Percentiles rank a stretch among this genome's conserved stretches.
Conservation (phyloP, 2,329 filamentous ascomycete genomes). For the Hirsutella minnesotensis region DNA sequence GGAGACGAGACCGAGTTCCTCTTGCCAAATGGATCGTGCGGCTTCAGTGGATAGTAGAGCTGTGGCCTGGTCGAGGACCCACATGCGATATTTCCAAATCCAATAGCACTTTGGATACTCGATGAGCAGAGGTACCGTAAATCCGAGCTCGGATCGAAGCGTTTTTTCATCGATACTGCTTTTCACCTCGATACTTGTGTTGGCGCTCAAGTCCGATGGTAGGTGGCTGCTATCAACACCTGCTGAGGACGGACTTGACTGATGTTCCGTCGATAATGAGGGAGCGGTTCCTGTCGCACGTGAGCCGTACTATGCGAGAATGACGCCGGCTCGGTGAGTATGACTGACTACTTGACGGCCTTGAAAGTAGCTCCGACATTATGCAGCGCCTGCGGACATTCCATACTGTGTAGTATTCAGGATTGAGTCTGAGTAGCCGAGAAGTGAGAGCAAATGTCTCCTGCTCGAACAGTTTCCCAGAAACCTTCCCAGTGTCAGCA, state of each 20-base stretch:
- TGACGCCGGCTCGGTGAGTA: constrained; percentile 42
- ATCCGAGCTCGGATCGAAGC: constrained; percentile 66
- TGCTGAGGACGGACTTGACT: constrained; percentile 25
- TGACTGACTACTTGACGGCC: constrained; percentile 35
- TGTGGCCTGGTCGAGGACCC: constrained; percentile 67
- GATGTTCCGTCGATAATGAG: constrained; percentile 41
- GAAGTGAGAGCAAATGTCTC: constrained; percentile 22
- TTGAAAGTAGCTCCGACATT: constrained; percentile 46
- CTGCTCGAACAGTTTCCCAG: background rate
- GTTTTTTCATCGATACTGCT: constrained; percentile 8
- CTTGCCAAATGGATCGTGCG: constrained; percentile 63
- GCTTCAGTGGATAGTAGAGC: constrained; percentile 41
- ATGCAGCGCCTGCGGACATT: constrained; percentile 70
- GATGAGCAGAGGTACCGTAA: constrained; percentile 73
- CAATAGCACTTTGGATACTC: constrained; percentile 96
- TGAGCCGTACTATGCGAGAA: constrained; percentile 40
- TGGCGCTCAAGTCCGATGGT: background rate
- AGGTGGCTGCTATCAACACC: background rate
- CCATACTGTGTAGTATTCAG: constrained; percentile 87
- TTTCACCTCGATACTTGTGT: background rate
- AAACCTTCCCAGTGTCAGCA: background rate
- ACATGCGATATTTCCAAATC: constrained; percentile 95
- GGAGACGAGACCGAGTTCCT: constrained; percentile 68
- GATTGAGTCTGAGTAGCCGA: constrained; percentile 65
- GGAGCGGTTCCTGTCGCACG: constrained; percentile 46